Evolutionary conservation across 768 basidiomycete species (phyloP).

Genomic region (Rhodotorula babjevae): DNA sequence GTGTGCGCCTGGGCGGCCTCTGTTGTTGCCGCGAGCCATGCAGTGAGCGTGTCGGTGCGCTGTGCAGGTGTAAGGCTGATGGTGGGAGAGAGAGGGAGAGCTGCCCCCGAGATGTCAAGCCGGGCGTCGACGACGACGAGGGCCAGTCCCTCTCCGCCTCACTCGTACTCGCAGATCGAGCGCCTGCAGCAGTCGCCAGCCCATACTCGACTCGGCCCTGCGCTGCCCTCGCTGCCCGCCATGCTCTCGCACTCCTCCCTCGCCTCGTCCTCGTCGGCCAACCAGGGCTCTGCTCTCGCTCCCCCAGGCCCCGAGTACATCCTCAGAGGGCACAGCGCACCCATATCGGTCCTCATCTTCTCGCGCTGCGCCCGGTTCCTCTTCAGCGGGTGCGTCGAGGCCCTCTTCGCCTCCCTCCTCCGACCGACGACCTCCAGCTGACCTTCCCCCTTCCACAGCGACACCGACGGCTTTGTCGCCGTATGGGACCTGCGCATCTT

Average conservation of each 20-base stretch:
- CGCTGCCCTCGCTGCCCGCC: too few relatives aligned
- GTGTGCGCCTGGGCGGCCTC: not conserved
- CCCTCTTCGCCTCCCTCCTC: not conserved
- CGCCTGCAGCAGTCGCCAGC: too few relatives aligned
- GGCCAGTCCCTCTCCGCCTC: too few relatives aligned
- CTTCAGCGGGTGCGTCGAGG: conserved; percentile 1
- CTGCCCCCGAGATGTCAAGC: not conserved
- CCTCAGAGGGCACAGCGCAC: not conserved
- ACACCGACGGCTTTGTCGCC: conserved; percentile 69
- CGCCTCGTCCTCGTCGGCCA: not conserved
- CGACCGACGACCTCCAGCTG: not conserved
- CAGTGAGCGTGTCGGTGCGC: not conserved
- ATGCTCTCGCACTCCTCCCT: not conserved
- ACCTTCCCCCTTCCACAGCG: conserved; percentile 45
- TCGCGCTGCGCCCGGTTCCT: not conserved
- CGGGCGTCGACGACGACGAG: too few relatives aligned
- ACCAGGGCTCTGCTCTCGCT: not conserved
- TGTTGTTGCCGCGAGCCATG: not conserved
- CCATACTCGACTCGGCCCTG: too few relatives aligned
- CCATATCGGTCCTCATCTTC: not conserved
- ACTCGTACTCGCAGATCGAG: too few relatives aligned
- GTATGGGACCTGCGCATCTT: conserved; percentile 70
- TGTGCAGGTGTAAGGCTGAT: not conserved
- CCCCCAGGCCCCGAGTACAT: not conserved
- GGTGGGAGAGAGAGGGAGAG: not conserved